phyloP scores from a whole-genome alignment of 2,329 filamentous ascomycete genomes.

The Ophiostoma fasciatum region DNA sequence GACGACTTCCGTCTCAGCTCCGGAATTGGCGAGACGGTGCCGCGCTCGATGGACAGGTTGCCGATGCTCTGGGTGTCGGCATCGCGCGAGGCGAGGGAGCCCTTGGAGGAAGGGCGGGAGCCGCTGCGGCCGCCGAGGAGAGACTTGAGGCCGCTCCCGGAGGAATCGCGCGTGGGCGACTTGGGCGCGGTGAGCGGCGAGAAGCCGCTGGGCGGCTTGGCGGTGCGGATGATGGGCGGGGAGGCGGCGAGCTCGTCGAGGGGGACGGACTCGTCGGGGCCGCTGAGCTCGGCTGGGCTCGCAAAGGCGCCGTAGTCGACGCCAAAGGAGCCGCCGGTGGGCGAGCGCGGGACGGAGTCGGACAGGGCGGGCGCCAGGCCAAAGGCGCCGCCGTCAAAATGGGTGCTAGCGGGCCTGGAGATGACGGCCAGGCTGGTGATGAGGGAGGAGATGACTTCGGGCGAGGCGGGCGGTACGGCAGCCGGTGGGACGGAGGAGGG shows the following conservation, averaged over 20 bases:
- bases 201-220: constrained; percentile 65
- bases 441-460: constrained; percentile 54
- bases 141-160: constrained; percentile 37
- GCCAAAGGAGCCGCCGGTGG: constrained; percentile 42
- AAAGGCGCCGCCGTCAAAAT: constrained; percentile 48
- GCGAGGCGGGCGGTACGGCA: constrained; percentile 19
- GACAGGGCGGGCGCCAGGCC: constrained; percentile 22
- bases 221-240: constrained; percentile 64
- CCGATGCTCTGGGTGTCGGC: constrained; percentile 49
- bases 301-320: constrained; percentile 58
- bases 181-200: constrained; percentile 54
- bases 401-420: constrained; percentile 50
- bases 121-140: constrained; percentile 36
- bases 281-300: constrained; percentile 33
- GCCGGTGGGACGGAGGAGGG: constrained; percentile 9
- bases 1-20: constrained; percentile 40
- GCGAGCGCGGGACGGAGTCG: constrained; percentile 18
- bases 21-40: constrained; percentile 26
- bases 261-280: constrained; percentile 30
- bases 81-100: constrained; percentile 38
- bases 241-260: constrained; percentile 46
- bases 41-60: constrained; percentile 47
- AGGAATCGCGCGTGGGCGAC: constrained; percentile 31
- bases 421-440: constrained; percentile 58
- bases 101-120: constrained; percentile 44